Percentiles rank a stretch among this genome's conserved stretches.
phyloP scores from a whole-genome alignment of 2,329 filamentous ascomycete species.

The Cytospora mali region DNA sequence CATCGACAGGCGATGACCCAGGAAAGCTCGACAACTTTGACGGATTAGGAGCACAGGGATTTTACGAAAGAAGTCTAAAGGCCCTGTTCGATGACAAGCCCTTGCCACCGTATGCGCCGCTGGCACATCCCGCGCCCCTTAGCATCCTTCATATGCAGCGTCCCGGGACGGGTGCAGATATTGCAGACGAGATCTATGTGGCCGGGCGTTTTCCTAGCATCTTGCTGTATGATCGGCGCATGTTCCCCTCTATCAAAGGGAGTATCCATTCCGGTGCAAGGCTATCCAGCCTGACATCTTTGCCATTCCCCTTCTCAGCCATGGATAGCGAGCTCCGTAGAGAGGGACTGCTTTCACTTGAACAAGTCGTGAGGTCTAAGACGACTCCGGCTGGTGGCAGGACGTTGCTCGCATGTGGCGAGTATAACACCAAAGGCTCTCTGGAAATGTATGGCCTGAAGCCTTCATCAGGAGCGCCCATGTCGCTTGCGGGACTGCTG shows the following conservation, averaged over 20 bases:
- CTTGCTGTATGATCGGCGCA: slow-evolving; percentile 84
- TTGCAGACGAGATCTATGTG: slow-evolving; percentile 82
- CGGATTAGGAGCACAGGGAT: slow-evolving; percentile 33
- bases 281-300: slow-evolving; percentile 70
- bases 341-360: slow-evolving; percentile 56
- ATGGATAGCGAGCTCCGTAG: slow-evolving; percentile 62
- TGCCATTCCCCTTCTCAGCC: slow-evolving; percentile 69
- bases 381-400: slow-evolving; percentile 51
- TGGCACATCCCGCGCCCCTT: slow-evolving; percentile 79
- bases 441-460: slow-evolving; percentile 80
- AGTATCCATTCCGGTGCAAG: slow-evolving; percentile 84
- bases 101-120: slow-evolving; percentile 64
- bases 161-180: slow-evolving; percentile 52
- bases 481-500: slow-evolving; percentile 36
- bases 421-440: slow-evolving; percentile 89
- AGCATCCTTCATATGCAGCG: slow-evolving; percentile 78
- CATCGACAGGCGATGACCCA: slow-evolving; percentile 36
- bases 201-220: slow-evolving; percentile 88
- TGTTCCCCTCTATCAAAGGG: slow-evolving; percentile 75
- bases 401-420: slow-evolving; percentile 79
- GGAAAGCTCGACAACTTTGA: slow-evolving; percentile 43
- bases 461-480: slow-evolving; percentile 25
- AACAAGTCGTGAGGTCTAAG: slow-evolving; percentile 58
- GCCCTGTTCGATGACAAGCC: slow-evolving; percentile 56
- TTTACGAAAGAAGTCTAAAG: slow-evolving; percentile 37